Evolutionary conservation across 1,139 yeast species (phyloP).

Genomic region (Hyphopichia buzzinii): DNA sequence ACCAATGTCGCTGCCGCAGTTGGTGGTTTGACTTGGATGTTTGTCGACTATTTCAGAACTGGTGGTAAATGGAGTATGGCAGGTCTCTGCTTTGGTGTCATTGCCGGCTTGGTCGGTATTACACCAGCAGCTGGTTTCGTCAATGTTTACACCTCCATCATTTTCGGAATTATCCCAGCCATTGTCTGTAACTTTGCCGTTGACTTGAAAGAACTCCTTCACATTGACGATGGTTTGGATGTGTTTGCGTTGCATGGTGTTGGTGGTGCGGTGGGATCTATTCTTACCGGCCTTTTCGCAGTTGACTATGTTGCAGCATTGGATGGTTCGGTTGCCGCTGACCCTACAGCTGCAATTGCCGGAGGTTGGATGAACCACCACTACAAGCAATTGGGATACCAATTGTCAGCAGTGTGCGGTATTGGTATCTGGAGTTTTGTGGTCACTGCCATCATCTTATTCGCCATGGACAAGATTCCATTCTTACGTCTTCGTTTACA

Average conservation of each 20-base stretch:
- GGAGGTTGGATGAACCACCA: conserved; percentile 97
- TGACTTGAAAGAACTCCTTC: conserved; percentile 68
- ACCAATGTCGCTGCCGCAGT: conserved; percentile 90
- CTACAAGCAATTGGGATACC: conserved; percentile 88
- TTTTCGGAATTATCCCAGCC: conserved; percentile 81
- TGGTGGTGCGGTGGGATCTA: conserved; percentile 85
- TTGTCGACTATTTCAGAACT: conserved; percentile 83
- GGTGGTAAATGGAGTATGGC: conserved; percentile 94
- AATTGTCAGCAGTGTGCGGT: conserved; percentile 79
- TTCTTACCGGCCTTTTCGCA: conserved; percentile 87
- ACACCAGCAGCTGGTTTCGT: conserved; percentile 98
- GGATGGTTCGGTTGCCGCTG: conserved; percentile 59
- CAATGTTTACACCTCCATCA: conserved; percentile 83
- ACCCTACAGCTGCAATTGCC: conserved; percentile 44
- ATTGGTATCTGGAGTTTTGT: conserved; percentile 79
- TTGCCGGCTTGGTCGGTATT: conserved; percentile 92
- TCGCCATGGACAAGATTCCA: conserved; percentile 78
- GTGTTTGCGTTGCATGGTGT: conserved; percentile 92
- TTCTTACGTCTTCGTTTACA: conserved; percentile 77
- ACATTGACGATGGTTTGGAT: conserved; percentile 93
- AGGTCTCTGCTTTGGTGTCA: conserved; percentile 90
- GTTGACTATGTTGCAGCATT: conserved; percentile 88
- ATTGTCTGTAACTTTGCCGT: conserved; percentile 80
- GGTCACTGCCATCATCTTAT: conserved; percentile 69
- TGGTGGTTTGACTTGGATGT: conserved; percentile 94